A percentile compares a stretch with the other conserved stretches of the same genome.
phyloP scores from a whole-genome alignment of 768 basidiomycete species.

The Suillus weaverae region DNA sequence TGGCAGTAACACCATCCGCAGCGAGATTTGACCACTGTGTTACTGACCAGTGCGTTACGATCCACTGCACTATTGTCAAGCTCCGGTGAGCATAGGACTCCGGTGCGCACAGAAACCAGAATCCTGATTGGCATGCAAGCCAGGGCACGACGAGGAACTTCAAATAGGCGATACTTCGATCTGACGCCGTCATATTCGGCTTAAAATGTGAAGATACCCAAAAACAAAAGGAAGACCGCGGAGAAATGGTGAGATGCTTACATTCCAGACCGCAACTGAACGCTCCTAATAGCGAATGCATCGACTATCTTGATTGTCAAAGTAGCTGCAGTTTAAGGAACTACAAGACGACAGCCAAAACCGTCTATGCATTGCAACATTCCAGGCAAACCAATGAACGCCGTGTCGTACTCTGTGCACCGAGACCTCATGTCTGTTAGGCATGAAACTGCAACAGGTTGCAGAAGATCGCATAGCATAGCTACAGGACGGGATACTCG shows the following conservation, averaged over 20 bases:
- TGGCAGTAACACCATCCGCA: neutral
- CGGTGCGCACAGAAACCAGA: neutral
- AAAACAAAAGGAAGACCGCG: neutral
- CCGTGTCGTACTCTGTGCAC: constrained; percentile 2
- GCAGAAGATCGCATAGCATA: neutral
- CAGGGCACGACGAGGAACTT: neutral
- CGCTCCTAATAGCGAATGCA: neutral
- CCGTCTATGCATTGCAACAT: neutral
- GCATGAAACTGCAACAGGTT: neutral
- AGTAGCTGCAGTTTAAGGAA: neutral
- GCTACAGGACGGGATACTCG: neutral
- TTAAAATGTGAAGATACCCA: neutral
- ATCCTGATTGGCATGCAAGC: neutral
- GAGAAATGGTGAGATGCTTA: neutral
- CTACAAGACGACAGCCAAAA: neutral
- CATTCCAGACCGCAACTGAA: neutral
- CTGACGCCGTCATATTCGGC: neutral
- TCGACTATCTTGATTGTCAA: neutral
- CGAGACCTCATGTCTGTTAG: constrained; percentile 3
- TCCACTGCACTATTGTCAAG: neutral
- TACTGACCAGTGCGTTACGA: neutral
- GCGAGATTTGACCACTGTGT: neutral
- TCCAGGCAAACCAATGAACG: constrained; percentile 1
- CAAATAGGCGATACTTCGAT: neutral
- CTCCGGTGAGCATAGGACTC: neutral